Percentiles rank a stretch among this genome's conserved stretches.
Conservation (phyloP, 169 alveolate genomes). For the Eimeria necatrix region DNA sequence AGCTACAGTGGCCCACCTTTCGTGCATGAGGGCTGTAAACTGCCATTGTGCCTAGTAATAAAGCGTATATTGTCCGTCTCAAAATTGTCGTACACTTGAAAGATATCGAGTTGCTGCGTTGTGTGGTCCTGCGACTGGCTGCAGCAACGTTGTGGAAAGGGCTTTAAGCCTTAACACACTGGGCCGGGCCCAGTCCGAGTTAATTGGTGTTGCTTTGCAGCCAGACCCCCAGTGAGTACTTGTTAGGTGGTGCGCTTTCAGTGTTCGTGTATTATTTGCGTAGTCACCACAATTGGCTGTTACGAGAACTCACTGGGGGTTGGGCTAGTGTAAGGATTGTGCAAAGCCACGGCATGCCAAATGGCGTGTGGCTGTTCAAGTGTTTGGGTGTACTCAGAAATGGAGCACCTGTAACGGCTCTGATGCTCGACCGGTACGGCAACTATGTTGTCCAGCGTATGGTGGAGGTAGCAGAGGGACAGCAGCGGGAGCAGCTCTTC, state of each 20-base stretch:
- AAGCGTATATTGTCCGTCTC: no score
- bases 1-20: no score
- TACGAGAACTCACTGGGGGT: no score
- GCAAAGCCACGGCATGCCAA: no score
- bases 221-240: constrained; percentile 36
- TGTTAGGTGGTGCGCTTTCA: background rate
- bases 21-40: no score
- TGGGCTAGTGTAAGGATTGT: no score
- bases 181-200: constrained; percentile 72
- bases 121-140: background rate
- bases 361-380: background rate
- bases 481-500: constrained; percentile 79
- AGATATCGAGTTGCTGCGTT: no score
- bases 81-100: no score
- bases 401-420: constrained; percentile 58
- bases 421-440: constrained; percentile 91
- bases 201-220: constrained; percentile 59
- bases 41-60: no score
- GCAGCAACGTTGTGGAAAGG: constrained; percentile 81
- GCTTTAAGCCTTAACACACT: constrained; percentile 74
- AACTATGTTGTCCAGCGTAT: constrained; percentile 93
- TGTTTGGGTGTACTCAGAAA: constrained; percentile 1
- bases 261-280: no score
- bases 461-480: constrained; percentile 85
- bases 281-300: no score